These are phyloP conservation scores for Coprinellus aureogranulatus DNA, from an alignment of 768 basidiomycete species.

Conservation along the genomic window DNA sequence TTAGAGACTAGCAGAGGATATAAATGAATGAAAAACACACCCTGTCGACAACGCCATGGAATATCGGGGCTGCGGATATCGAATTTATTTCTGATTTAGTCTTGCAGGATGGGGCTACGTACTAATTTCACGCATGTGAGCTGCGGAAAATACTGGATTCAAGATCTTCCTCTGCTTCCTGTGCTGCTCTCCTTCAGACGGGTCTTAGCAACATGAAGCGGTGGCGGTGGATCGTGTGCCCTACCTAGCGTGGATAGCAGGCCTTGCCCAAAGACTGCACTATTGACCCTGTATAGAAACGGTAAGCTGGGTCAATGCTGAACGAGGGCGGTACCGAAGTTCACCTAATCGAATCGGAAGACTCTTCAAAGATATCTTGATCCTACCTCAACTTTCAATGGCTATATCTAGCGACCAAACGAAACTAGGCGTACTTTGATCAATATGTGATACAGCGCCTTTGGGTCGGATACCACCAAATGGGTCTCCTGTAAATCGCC, in stretches of 20 bases:
- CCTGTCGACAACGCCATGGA: slow-evolving; percentile 30
- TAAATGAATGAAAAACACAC: no score
- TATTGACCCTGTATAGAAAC: no score
- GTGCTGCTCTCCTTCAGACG: slow-evolving; percentile 46
- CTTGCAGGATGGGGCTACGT: not conserved
- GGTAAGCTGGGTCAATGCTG: no score
- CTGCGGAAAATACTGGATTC: slow-evolving; percentile 35
- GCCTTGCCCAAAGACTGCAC: slow-evolving; percentile 19
- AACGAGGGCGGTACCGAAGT: not conserved
- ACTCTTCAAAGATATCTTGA: slow-evolving; percentile 23
- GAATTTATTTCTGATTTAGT: not conserved
- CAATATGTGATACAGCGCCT: slow-evolving; percentile 43
- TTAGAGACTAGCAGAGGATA: no score
- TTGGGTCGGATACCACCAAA: slow-evolving; percentile 44
- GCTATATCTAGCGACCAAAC: no score
- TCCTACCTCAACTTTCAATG: no score
- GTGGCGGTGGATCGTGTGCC: no score
- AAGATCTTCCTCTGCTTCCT: slow-evolving; percentile 37
- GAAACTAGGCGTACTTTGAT: slow-evolving; percentile 37
- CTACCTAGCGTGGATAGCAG: slow-evolving; percentile 18
- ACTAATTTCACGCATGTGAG: slow-evolving; percentile 37
- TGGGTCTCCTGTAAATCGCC: slow-evolving; percentile 1
- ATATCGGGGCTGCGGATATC: slow-evolving; percentile 28
- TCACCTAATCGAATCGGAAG: slow-evolving; percentile 8
- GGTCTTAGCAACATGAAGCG: no score